Evolutionary conservation across 225 moss, liverwort and hornwort genomes (phyloP), one percentile per base, ranked within the genome.

Genomic region (Antitrichia curtipendula): DNA sequence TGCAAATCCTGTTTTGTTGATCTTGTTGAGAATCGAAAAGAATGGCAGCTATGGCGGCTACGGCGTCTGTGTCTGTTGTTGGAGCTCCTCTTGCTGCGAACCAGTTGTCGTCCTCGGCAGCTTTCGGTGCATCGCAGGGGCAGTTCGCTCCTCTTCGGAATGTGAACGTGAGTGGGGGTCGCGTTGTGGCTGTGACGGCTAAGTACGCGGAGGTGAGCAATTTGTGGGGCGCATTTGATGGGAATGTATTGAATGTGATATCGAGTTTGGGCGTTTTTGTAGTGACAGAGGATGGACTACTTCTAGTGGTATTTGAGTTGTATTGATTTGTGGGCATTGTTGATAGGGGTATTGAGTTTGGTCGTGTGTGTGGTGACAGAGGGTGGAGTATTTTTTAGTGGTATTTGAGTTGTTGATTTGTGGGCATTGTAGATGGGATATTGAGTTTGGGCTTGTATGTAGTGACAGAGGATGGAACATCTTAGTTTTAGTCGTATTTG

Each of bases 121-220:
- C 83, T 25, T 91, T 90, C 56, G 88, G 93, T 7, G 47, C 64
- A 1, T 84, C 91, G 56, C 92, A 78, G 82, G 23, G 52, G 32
- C 93, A 89, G 88, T 89, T 91, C 38, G 89, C 90, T 25, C 93
- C 93, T 10, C 34, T 91, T 21, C 89, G 90, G 49, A 89, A 54
- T 29, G 90, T 86, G 53, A 86, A 23, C 7, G 50, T 85, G 5
- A 71, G 49, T 10, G 72, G 41, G 17, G 32, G 85, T 16, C 92
- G 91, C 50, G 82, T 91, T 4, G 87, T 88, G 82, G 89, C 89
- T 9, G 90, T 34, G 10, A 85, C 69, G 27, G 93, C 91, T 2
- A 88, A 49, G 24, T 66, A 84, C 74, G 64, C 84, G 8, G 90
- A 92, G 92, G 93, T 89, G 32, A 57, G 83, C 58, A 50, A 11